These are phyloP conservation scores for Coemansia sp. DNA, from an alignment of 192 early-diverging fungal species.

Conservation along the genomic window DNA sequence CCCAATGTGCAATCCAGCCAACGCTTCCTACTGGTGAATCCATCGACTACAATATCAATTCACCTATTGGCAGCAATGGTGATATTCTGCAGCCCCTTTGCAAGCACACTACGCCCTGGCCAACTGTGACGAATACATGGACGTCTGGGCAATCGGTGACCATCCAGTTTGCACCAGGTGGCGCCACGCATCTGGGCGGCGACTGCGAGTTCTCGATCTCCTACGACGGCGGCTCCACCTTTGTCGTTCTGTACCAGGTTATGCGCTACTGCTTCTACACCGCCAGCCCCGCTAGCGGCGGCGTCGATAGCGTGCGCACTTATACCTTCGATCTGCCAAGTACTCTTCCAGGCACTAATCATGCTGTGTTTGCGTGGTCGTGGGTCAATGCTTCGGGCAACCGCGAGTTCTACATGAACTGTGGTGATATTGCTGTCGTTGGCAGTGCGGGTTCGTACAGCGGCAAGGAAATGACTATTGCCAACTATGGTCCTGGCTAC, in stretches of 20 bases:
- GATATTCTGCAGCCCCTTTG: slow-evolving; percentile 23
- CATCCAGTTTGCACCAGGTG: slow-evolving; percentile 42
- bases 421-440: too few relatives aligned
- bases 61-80: slow-evolving; percentile 36
- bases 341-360: slow-evolving; percentile 46
- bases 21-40: slow-evolving; percentile 42
- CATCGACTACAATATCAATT: slow-evolving; percentile 39
- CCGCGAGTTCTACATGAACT: too few relatives aligned
- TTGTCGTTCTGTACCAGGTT: slow-evolving; percentile 58
- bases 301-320: slow-evolving; percentile 8
- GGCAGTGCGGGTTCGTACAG: too few relatives aligned
- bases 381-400: too few relatives aligned
- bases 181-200: slow-evolving; percentile 55
- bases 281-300: background rate
- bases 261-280: slow-evolving; percentile 38
- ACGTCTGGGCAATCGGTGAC: slow-evolving; percentile 54
- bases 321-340: slow-evolving; percentile 59
- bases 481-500: too few relatives aligned
- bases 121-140: slow-evolving; percentile 25
- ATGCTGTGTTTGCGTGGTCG: slow-evolving; percentile 51
- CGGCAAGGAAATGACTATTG: too few relatives aligned
- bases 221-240: slow-evolving; percentile 53
- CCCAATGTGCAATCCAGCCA: slow-evolving; percentile 39
- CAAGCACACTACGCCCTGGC: slow-evolving; percentile 46
- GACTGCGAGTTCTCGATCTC: slow-evolving; percentile 63